Evolutionary conservation across 2,329 filamentous ascomycete species (phyloP), one percentile per base, ranked within the genome.

Genomic region (Alternaria consortialis): DNA sequence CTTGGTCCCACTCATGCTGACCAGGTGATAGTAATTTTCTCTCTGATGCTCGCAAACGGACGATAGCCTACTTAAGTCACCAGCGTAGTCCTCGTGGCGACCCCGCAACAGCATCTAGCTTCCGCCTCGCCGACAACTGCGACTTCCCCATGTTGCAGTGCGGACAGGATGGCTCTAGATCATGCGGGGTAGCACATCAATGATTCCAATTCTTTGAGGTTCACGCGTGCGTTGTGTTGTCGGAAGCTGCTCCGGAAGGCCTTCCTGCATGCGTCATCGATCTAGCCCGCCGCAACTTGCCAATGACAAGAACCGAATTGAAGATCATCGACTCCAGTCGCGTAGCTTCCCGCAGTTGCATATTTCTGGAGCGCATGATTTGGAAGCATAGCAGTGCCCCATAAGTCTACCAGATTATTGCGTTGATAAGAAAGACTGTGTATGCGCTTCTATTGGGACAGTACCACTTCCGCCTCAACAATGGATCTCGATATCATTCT

Each of bases 151-250:
- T 56, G 12, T 11, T 42, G 2, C 34, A 48, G 13, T 58, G 32
- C 11, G 52, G 17, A 36, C 48, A 4, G 8, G 3, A 44, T 57
- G 20, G 32, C 37, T 44, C 32, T 36, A 29, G 20, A 34, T 32
- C 27, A 63, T 67, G 65, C 62, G 62, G 65, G 65, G 62, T 67
- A 67, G 51, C 39, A 44, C 44, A 40, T 51, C 25, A 37, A 53
- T 61, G 44, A 60, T 58, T 63, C 54, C 54, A 62, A n/a, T 61
- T 63, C 53, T 63, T 42, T n/a, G 39, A 39, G 25, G 11, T 50
- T 53, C 17, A 51, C 3, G 15, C 40, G 42, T 53, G 32, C 29
- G 13, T 17, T 34, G 40, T 37, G 29, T 46, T 12, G 56, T 32
- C 63, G 63, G 65, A 63, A 55, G 44, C 20, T 5, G 13, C 53